Percentiles rank a stretch among this genome's conserved stretches.
phyloP scores from a whole-genome alignment of 208 protist species.

The Kentomonas sorsogonicus region DNA sequence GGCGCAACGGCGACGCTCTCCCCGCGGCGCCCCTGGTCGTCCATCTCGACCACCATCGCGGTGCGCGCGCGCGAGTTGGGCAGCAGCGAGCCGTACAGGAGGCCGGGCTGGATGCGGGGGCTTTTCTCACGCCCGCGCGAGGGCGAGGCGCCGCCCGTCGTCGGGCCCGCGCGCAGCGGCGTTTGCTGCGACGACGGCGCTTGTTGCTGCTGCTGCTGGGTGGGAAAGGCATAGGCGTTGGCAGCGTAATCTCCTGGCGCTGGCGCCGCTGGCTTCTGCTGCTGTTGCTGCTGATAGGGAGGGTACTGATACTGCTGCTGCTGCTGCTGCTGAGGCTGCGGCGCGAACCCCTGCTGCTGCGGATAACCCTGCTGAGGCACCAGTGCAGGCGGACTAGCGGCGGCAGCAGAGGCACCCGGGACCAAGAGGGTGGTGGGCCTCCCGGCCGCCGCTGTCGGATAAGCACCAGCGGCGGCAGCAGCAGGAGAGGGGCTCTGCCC shows the following conservation, averaged over 20 bases:
- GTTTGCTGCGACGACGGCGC: no score
- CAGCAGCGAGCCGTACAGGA: constrained; percentile 57
- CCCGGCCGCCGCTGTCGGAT: no score
- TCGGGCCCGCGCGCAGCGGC: constrained; percentile 11
- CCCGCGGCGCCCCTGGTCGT: constrained; percentile 2
- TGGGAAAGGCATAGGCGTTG: neutral
- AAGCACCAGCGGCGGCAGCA: constrained; percentile 21
- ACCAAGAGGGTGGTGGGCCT: no score
- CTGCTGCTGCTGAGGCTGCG: neutral
- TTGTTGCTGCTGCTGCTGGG: neutral
- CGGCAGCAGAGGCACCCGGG: no score
- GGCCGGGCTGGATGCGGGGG: constrained; percentile 30
- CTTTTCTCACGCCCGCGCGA: neutral
- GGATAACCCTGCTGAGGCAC: neutral
- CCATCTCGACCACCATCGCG: constrained; percentile 28
- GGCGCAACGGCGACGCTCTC: neutral
- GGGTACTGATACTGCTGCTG: neutral
- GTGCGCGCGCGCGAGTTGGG: constrained; percentile 34
- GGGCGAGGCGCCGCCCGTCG: neutral
- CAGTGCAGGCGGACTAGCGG: neutral
- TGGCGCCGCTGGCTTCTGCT: neutral
- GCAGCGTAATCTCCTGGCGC: no score
- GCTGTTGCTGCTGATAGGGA: neutral
- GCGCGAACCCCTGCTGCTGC: neutral
- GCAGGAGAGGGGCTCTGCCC: no score